Evolutionary conservation across 306 rosid species (phyloP).

Genomic region (Fragaria vesca): DNA sequence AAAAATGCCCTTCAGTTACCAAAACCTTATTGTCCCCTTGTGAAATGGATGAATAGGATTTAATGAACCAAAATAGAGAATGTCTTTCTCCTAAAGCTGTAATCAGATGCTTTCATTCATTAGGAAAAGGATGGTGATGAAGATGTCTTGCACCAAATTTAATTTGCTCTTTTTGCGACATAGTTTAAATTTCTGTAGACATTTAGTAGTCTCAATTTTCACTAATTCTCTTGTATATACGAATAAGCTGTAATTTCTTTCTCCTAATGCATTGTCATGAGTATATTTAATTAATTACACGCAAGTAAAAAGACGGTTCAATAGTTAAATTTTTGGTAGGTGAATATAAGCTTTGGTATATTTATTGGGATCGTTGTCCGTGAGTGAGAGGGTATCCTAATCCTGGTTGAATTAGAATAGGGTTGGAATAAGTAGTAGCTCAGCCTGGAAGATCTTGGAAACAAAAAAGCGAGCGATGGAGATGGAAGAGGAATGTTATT

Average conservation of each 20-base stretch:
- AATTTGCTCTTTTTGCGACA: not conserved
- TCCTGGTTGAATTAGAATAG: too few relatives aligned
- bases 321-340: not conserved
- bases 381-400: too few relatives aligned
- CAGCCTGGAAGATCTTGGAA: too few relatives aligned
- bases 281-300: not conserved
- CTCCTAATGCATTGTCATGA: not conserved
- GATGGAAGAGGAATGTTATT: too few relatives aligned
- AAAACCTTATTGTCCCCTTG: not conserved
- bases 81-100: slow-evolving; percentile 11
- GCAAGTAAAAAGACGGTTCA: not conserved
- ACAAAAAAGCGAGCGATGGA: too few relatives aligned
- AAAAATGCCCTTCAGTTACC: not conserved
- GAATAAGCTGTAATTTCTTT: not conserved
- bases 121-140: not conserved
- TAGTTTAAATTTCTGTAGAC: too few relatives aligned
- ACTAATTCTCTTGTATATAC: not conserved
- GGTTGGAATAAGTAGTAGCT: too few relatives aligned
- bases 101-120: not conserved
- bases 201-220: not conserved
- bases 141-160: not conserved
- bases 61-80: not conserved
- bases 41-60: not conserved
- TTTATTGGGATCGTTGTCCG: too few relatives aligned
- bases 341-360: not conserved